Base-by-base conservation (phyloP, 495 filamentous ascomycete species). In the Penicillium diatomitis region DNA sequence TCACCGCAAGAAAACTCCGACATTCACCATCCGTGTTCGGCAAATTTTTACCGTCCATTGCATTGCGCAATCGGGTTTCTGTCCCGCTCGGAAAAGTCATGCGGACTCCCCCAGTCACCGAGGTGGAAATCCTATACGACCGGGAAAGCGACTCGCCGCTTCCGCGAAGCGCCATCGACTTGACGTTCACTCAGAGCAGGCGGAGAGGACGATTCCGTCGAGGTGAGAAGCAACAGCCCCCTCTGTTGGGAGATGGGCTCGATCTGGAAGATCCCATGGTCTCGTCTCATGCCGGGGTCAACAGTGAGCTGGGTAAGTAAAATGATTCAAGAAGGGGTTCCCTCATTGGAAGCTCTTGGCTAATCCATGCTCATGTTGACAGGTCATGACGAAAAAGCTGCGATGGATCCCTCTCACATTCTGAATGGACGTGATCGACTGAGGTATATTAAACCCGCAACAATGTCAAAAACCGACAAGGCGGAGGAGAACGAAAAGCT, bases 221-320 rank as follows among this genome's bases (percentile, higher is more conserved):
- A 20, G 20, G 41, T 8, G 34, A 12, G 4, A 32, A 20, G 32
- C 9, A 8, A 8, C 29, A 32, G 31, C 11, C 44, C 27, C 55
- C 52, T 2, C 36, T 51, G 5, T 31, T 49, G 31, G 49, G 31
- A 20, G 55, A 58, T 44, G 52, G 50, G n/a, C 52, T 38, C 20
- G 48, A 43, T 9, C 27, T 41, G n/a, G 49, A 51, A 27, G 44
- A 51, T 42, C 49, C 49, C 4, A 46, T 51, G 49, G 30, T 39
- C 11, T 36, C 38, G 10, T 32, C 38, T 3, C 41, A 47, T 29
- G 38, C 37, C 6, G 38, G 42, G 10, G 42, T 33, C 4, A 44
- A 33, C 5, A 27, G 39, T 27, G 20, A 47, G 12, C 38, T 46
- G 8, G 49, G 49, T 51, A 43, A 12, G 49, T 37, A 5, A n/a